Conservation (phyloP, 2,329 filamentous ascomycete species). For the Aureobasidium sp. region DNA sequence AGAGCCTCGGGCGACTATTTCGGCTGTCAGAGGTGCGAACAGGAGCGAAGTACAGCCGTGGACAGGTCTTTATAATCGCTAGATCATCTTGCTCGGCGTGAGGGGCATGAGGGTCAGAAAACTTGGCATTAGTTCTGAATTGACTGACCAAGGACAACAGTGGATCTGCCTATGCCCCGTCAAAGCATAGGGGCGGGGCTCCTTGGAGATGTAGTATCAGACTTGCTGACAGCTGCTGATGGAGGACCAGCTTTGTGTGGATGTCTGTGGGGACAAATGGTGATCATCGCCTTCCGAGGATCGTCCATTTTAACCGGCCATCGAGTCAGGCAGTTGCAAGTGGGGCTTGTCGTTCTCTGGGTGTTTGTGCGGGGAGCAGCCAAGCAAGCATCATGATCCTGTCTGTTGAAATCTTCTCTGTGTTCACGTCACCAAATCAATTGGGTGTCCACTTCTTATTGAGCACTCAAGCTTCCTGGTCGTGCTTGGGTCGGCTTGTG, state of each 20-base stretch:
- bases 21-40: not conserved
- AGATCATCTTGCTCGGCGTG: not conserved
- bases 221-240: not conserved
- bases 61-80: not conserved
- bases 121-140: conserved; percentile 2
- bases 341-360: not conserved
- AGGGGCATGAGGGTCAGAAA: not conserved
- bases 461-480: not conserved
- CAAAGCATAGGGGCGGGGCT: not conserved
- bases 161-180: not conserved
- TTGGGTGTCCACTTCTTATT: not conserved
- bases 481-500: not conserved
- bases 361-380: not conserved
- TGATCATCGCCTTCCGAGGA: not conserved
- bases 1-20: not conserved
- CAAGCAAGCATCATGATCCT: conserved; percentile 5
- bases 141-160: not conserved
- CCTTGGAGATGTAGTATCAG: not conserved
- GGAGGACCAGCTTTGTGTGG: not conserved
- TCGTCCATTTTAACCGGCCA: not conserved
- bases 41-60: conserved; percentile 15
- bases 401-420: not conserved
- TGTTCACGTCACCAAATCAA: not conserved
- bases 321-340: not conserved
- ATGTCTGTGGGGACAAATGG: conserved; percentile 4